These are phyloP conservation scores for Magnaporthiopsis poae DNA, from an alignment of 2,329 filamentous ascomycete genomes.

Conservation along the genomic window DNA sequence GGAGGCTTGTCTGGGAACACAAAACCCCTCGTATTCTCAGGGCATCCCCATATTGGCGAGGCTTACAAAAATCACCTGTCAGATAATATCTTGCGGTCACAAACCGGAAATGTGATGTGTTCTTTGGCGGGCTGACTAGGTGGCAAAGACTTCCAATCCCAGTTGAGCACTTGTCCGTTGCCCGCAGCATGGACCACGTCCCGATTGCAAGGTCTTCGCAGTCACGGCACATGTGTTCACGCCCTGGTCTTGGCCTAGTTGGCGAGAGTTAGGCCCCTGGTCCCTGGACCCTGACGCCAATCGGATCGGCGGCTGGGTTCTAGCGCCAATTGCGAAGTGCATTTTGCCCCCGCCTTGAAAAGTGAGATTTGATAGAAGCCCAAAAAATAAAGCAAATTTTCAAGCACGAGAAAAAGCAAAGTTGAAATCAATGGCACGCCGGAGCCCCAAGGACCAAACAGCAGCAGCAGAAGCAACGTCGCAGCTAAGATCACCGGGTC, in stretches of 20 bases:
- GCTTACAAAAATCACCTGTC: background rate
- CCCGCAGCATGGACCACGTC: too few relatives aligned
- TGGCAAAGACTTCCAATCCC: background rate
- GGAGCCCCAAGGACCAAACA: background rate
- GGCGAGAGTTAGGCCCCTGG: background rate
- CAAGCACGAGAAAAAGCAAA: background rate
- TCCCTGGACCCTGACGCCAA: background rate
- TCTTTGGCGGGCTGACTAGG: too few relatives aligned
- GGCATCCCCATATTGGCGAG: background rate
- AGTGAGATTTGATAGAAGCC: background rate
- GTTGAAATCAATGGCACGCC: background rate
- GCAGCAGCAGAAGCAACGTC: background rate
- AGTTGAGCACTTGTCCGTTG: too few relatives aligned
- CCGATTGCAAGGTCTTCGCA: too few relatives aligned
- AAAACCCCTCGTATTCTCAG: background rate
- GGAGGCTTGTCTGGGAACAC: background rate
- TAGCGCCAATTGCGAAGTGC: background rate
- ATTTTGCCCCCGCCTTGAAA: background rate
- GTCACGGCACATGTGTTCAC: too few relatives aligned
- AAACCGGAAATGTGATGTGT: background rate
- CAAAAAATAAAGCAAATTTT: background rate
- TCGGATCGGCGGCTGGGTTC: background rate
- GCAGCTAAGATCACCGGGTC: background rate
- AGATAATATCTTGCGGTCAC: background rate
- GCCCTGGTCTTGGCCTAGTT: too few relatives aligned